These are phyloP conservation scores for Oidiodendron maius DNA, from an alignment of 495 filamentous ascomycete genomes.

Conservation along the genomic window DNA sequence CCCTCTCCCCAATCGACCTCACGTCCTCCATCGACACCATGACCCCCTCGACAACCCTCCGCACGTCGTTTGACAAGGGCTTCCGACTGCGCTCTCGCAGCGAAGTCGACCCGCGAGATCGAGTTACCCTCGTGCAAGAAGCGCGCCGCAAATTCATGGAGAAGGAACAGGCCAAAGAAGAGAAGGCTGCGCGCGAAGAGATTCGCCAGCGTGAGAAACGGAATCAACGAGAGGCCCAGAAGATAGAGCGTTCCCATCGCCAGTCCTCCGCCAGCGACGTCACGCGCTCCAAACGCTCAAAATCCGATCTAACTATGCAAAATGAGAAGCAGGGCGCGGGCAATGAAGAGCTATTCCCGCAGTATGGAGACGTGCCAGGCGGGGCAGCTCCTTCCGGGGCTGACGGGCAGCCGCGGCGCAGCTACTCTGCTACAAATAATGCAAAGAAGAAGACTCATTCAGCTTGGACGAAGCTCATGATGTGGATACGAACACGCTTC, in stretches of 20 bases:
- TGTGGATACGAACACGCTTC: slow-evolving; percentile 44
- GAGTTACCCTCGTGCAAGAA: slow-evolving; percentile 40
- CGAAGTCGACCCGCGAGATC: slow-evolving; percentile 39
- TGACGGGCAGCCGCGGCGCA: slow-evolving; percentile 1
- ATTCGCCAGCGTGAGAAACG: slow-evolving; percentile 28
- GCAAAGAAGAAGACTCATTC: slow-evolving; percentile 48
- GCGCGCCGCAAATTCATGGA: slow-evolving; percentile 48
- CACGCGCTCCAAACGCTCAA: slow-evolving; percentile 17
- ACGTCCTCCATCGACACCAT: slow-evolving; percentile 18
- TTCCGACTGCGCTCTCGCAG: slow-evolving; percentile 48
- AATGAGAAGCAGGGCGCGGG: slow-evolving; percentile 10
- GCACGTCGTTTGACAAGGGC: slow-evolving; percentile 42
- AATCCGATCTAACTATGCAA: slow-evolving; percentile 12
- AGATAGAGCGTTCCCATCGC: slow-evolving; percentile 14
- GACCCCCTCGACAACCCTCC: slow-evolving; percentile 24
- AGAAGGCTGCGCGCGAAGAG: slow-evolving; percentile 50
- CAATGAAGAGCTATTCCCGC: background rate
- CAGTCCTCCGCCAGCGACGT: slow-evolving; percentile 15
- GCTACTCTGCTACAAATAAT: background rate
- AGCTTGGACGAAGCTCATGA: slow-evolving; percentile 46
- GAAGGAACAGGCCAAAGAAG: slow-evolving; percentile 47
- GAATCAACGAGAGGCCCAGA: slow-evolving; percentile 16
- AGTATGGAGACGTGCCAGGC: background rate
- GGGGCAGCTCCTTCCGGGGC: background rate
- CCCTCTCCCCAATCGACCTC: slow-evolving; percentile 18